Base-by-base conservation (phyloP, 2,329 filamentous ascomycete species). In the Fusarium sp. region DNA sequence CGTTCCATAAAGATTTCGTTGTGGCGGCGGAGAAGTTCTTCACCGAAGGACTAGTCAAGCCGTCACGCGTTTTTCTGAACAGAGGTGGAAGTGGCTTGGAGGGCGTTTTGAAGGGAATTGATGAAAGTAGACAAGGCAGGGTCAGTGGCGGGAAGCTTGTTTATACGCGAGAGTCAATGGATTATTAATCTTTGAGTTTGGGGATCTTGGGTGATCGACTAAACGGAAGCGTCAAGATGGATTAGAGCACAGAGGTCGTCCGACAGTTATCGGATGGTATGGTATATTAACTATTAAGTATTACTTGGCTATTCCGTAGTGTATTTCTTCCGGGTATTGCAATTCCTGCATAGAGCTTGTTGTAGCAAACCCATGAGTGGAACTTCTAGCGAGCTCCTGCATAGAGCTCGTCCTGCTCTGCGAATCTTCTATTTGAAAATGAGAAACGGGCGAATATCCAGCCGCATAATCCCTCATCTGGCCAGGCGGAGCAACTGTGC, bases 331-430 rank as follows among this genome's bases (percentile, higher is more conserved):
- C 18, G 20, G 41, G 13, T 42, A 20, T 13, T 31, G 29, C 29
- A 31, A 4, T 14, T 31, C 29, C 31, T 17, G 14, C 17, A 17
- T 33, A 17, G 31, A 15, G 13, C 11, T 7, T 7, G 13, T 33
- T 15, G 4, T 33, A 17, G 13, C 13, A 31, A 15, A 33, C 13
- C 14, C 31, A 15, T 33, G 14, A 5, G 31, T 7, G 2, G 31
- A 17, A 14, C 25, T 15, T 15, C 13, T 33, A 4, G 33, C 43
- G 4, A 43, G 6, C 10, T n/a, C 20, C 4, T 8, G 14, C 2
- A 63, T 72, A 0, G 68, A 74, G 15, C 68, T 72, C 0, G 61
- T 60, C 7, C 31, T 31, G 14, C 71, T 73, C 1, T 64, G 39
- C 1, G 67, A 35, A 54, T 63, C 58, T 3, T 46, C 29, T 31